Base-by-base conservation (phyloP, 2,329 filamentous ascomycete genomes). In the Penicillium sp. region DNA sequence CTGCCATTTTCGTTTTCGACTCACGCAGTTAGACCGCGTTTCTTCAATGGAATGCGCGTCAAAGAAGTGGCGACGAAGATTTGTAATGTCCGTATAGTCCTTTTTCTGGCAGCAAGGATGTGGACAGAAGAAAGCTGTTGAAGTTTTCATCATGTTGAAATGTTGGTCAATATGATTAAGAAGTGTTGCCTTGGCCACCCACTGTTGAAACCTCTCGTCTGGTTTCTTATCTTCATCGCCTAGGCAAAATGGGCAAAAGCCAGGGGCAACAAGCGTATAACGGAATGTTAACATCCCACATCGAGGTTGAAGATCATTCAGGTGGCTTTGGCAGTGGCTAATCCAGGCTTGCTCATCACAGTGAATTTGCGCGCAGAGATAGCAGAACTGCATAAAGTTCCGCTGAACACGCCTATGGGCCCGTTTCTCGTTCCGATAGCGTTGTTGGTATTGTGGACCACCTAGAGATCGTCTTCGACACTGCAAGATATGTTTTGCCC, bases 401-500 rank as follows among this genome's bases (percentile, higher is more conserved):
- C 46, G 44, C 15, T 49, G 15, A 18, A 51, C 37, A 6, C 48
- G 51, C 23, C 51, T 31, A 53, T 59, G 29, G 6, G 59, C 47
- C 9, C 43, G 49, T 25, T 57, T 61, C 18, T 53, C 18, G 35
- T 61, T 61, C n/a, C 29, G 55, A 31, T 55, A 61, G 18, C 33
- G 47, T 46, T 61, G 46, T 35, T 61, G 37, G 25, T 61, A 61
- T 5, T 29, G 49, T 31, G 42, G 7, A n/a, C 46, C 25, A 45
- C 41, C 44, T 6, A 59, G 49, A 9, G 51, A 53, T 41, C 43
- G 48, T 50, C 49, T 46, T 43, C 33, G 20, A 45, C 43, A 61
- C 29, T 61, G 43, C 15, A 61, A 23, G 20, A 61, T 61, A 52
- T 61, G 43, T 29, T 61, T 61, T 2, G 56, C 54, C 51, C 43